These are phyloP conservation scores for Ceratobasidium sp. DNA, from an alignment of 1,284 basidiomycete species.

Conservation along the genomic window DNA sequence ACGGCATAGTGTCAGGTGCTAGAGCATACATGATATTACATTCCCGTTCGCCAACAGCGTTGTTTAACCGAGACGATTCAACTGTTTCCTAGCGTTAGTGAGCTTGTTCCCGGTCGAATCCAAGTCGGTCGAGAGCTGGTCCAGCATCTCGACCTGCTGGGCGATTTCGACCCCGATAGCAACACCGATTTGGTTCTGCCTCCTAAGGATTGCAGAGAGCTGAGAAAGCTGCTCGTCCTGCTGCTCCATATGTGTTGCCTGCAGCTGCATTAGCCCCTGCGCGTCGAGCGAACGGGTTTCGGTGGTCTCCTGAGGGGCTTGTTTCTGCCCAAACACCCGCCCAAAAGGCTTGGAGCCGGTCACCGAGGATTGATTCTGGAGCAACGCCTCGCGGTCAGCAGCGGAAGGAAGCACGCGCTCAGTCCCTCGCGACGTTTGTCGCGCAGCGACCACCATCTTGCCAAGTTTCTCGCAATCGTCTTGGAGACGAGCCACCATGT, in stretches of 20 bases:
- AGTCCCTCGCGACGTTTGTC: conserved; percentile 62
- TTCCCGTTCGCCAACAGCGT: not conserved
- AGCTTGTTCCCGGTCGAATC: conserved; percentile 81
- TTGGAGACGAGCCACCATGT: conserved; percentile 82
- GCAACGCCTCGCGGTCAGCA: conserved; percentile 71
- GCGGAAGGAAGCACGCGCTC: conserved; percentile 61
- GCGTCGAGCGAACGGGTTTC: conserved; percentile 89
- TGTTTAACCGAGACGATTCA: conserved; percentile 73
- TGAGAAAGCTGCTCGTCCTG: conserved; percentile 87
- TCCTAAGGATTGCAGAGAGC: conserved; percentile 82
- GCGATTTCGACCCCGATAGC: conserved; percentile 88
- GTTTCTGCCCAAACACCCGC: conserved; percentile 80
- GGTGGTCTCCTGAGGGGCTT: conserved; percentile 80
- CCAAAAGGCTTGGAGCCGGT: conserved; percentile 62
- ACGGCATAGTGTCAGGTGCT: not conserved
- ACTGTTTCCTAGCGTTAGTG: conserved; percentile 78
- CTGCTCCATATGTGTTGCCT: conserved; percentile 79
- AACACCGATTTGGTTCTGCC: conserved; percentile 87
- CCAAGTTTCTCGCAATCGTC: conserved; percentile 87
- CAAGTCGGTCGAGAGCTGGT: conserved; percentile 78
- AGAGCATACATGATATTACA: not conserved
- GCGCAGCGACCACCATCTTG: conserved; percentile 77
- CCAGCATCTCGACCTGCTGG: conserved; percentile 87
- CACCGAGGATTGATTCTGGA: conserved; percentile 58
- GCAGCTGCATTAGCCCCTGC: conserved; percentile 79